Conservation (phyloP, 805 yeast species). For the Nakazawaea wyomingensis region DNA sequence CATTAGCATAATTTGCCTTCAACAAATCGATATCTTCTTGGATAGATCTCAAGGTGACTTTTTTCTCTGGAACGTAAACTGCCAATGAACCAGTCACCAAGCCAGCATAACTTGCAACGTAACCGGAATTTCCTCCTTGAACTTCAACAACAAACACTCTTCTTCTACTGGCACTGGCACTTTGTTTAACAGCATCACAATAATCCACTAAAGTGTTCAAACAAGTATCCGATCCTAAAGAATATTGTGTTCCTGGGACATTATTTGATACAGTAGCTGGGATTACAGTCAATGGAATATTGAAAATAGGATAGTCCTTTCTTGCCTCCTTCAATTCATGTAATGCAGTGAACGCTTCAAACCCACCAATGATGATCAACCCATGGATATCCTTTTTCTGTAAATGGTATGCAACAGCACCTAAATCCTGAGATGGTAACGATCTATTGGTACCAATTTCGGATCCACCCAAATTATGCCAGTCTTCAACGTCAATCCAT, state of each 20-base stretch:
- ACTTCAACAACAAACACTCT: slow-evolving; percentile 96
- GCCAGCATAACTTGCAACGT: slow-evolving; percentile 80
- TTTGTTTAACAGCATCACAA: slow-evolving; percentile 92
- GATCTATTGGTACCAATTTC: slow-evolving; percentile 95
- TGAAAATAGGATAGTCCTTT: slow-evolving; percentile 76
- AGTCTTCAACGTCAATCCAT: slow-evolving; percentile 85
- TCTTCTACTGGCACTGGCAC: slow-evolving; percentile 91
- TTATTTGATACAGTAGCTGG: slow-evolving; percentile 97
- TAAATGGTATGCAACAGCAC: slow-evolving; percentile 88
- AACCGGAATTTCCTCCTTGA: slow-evolving; percentile 97
- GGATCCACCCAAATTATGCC: slow-evolving; percentile 91
- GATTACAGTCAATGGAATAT: slow-evolving; percentile 88
- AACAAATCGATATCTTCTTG: slow-evolving; percentile 72
- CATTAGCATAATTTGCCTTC: slow-evolving; percentile 62
- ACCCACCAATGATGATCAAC: slow-evolving; percentile 88
- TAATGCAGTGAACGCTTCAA: slow-evolving; percentile 89
- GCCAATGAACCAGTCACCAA: slow-evolving; percentile 89
- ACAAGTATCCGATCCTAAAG: slow-evolving; percentile 94
- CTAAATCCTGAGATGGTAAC: slow-evolving; percentile 79
- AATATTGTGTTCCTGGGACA: slow-evolving; percentile 98
- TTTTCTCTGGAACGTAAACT: slow-evolving; percentile 85
- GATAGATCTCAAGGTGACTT: slow-evolving; percentile 60
- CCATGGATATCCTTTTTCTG: slow-evolving; percentile 88
- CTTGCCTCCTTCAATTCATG: slow-evolving; percentile 79
- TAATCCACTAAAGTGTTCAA: slow-evolving; percentile 83